phyloP scores from a whole-genome alignment of 352 stramenopile species.

The Aphanomyces invadans region DNA sequence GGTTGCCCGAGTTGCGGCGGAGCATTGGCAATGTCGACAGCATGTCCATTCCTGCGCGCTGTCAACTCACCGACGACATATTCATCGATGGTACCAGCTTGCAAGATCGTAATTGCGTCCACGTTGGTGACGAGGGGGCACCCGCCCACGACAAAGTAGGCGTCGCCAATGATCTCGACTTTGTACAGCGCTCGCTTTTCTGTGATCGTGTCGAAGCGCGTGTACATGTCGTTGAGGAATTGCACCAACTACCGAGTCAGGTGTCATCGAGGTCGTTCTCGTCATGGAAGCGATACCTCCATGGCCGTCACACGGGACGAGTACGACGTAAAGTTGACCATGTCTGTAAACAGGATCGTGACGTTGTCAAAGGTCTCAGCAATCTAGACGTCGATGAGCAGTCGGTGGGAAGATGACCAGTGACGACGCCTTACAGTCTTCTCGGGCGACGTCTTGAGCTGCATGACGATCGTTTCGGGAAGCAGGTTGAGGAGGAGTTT shows the following conservation, averaged over 20 bases:
- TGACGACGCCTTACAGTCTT: too few species aligned
- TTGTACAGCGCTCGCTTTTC: constrained; percentile 23
- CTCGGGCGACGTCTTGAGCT: constrained; percentile 64
- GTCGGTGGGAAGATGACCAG: not conserved
- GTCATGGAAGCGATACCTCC: too few species aligned
- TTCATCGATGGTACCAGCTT: constrained; percentile 43
- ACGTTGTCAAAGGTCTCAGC: constrained; percentile 28
- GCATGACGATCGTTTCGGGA: constrained; percentile 76
- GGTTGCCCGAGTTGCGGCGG: constrained; percentile 20
- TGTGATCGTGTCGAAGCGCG: constrained; percentile 12
- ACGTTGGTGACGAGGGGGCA: constrained; percentile 25
- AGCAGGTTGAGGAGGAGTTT: constrained; percentile 73
- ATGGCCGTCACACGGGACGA: constrained; percentile 24
- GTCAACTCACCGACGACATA: constrained; percentile 32
- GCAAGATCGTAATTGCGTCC: constrained; percentile 25
- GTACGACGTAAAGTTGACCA: constrained; percentile 39
- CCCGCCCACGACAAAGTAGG: constrained; percentile 37
- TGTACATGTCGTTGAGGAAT: constrained; percentile 22
- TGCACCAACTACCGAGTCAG: constrained; percentile 15
- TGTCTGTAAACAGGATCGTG: constrained; percentile 38
- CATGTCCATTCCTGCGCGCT: constrained; percentile 35
- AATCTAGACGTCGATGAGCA: constrained; percentile 16
- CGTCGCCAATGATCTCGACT: constrained; percentile 25
- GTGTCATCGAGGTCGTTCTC: too few species aligned
- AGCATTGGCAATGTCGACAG: constrained; percentile 17